These are phyloP conservation scores for Fusarium palustre DNA, from an alignment of 2,329 filamentous ascomycete species.

Conservation along the genomic window DNA sequence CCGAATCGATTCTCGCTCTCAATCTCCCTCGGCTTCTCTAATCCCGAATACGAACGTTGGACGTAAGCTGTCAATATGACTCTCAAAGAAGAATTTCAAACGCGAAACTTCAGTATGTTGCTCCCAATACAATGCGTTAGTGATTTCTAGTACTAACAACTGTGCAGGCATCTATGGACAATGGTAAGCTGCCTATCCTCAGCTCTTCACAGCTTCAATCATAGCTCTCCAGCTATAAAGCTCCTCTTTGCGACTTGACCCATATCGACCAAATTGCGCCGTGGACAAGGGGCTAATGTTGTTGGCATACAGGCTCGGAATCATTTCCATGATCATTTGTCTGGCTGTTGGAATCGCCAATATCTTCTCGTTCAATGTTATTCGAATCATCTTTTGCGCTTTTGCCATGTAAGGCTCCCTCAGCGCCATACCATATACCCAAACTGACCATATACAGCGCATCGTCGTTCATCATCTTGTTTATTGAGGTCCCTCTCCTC, in stretches of 20 bases:
- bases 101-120: constrained; percentile 78
- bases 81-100: constrained; percentile 78
- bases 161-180: constrained; percentile 76
- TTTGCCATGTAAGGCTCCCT: constrained; percentile 63
- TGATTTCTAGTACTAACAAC: constrained; percentile 49
- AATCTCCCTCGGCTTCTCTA: constrained; percentile 22
- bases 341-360: constrained; percentile 76
- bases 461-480: constrained; percentile 80
- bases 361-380: constrained; percentile 67
- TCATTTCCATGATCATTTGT: constrained; percentile 77
- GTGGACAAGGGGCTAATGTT: constrained; percentile 23
- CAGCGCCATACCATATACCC: background rate
- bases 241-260: constrained; percentile 12
- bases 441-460: constrained; percentile 59
- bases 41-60: constrained; percentile 39
- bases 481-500: constrained; percentile 91
- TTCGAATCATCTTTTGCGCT: constrained; percentile 65
- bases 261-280: constrained; percentile 16
- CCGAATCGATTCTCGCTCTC: constrained; percentile 23
- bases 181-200: constrained; percentile 67
- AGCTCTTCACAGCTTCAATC: constrained; percentile 12
- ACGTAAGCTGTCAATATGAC: constrained; percentile 67
- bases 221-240: constrained; percentile 24
- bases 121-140: constrained; percentile 14
- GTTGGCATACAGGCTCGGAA: constrained; percentile 67